Conservation (phyloP, 2,329 filamentous ascomycete genomes). For the Trichoderma lentiforme region DNA sequence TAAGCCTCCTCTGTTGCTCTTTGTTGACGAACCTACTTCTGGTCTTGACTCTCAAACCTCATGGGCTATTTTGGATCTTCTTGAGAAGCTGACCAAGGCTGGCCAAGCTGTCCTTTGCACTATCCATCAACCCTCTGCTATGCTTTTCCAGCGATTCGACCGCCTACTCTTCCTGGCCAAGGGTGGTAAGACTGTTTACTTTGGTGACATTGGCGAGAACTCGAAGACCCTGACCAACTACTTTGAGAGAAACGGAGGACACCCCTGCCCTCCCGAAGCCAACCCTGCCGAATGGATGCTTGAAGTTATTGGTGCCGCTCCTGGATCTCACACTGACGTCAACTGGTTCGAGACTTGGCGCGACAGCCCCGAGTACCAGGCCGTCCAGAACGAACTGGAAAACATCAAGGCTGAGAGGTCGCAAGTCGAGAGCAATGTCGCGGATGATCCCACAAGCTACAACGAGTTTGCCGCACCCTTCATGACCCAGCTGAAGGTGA, state of each 20-base stretch:
- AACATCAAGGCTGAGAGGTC: constrained; percentile 50
- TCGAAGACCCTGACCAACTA: constrained; percentile 67
- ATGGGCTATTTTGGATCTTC: constrained; percentile 83
- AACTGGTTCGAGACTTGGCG: constrained; percentile 65
- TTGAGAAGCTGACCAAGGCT: constrained; percentile 84
- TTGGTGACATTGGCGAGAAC: constrained; percentile 72
- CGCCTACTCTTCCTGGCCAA: constrained; percentile 73
- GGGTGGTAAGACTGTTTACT: constrained; percentile 77
- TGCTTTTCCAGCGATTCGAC: constrained; percentile 90
- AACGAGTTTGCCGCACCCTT: constrained; percentile 82
- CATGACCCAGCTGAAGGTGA: constrained; percentile 61
- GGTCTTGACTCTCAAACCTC: constrained; percentile 91
- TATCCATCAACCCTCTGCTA: constrained; percentile 94
- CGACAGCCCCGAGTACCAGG: constrained; percentile 52
- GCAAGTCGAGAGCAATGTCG: constrained; percentile 21
- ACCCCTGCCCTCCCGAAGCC: constrained; percentile 60
- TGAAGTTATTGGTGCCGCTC: constrained; percentile 59
- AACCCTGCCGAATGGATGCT: constrained; percentile 85
- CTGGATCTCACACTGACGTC: constrained; percentile 59
- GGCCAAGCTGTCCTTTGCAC: constrained; percentile 95
- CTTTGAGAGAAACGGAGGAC: constrained; percentile 70
- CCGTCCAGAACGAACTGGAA: constrained; percentile 56
- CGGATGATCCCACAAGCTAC: constrained; percentile 47
- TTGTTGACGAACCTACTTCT: constrained; percentile 92
- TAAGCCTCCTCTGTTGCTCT: constrained; percentile 83